These are phyloP conservation scores for Hypomontagnella monticulosa DNA, from an alignment of 495 filamentous ascomycete genomes.

Conservation along the genomic window DNA sequence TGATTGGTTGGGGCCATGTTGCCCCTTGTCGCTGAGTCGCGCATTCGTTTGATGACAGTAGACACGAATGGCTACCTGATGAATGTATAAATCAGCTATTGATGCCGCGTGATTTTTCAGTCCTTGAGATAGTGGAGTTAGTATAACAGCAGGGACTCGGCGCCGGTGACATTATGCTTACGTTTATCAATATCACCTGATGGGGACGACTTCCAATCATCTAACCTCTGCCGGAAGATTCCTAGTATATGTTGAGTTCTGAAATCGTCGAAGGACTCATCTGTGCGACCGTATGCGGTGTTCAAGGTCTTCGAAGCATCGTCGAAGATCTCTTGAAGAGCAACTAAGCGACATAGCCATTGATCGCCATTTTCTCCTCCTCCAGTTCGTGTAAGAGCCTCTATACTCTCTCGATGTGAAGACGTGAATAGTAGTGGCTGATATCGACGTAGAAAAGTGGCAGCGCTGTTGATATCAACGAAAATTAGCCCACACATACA, in stretches of 20 bases:
- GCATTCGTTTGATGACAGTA: conserved; percentile 13
- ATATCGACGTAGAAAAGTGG: conserved; percentile 32
- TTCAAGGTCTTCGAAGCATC: conserved; percentile 35
- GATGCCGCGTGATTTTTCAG: conserved; percentile 15
- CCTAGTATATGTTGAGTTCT: conserved; percentile 32
- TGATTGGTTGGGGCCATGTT: neutral
- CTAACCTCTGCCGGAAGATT: conserved; percentile 27
- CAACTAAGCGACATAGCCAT: conserved; percentile 32
- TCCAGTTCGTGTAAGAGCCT: conserved; percentile 14
- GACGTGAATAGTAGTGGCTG: conserved; percentile 25
- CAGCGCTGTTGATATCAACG: conserved; percentile 1
- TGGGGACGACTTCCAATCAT: conserved; percentile 25
- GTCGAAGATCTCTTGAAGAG: conserved; percentile 34
- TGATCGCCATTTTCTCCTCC: conserved; percentile 7
- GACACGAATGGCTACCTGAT: conserved; percentile 26
- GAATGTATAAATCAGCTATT: conserved; percentile 35
- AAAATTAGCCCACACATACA: neutral
- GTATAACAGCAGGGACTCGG: neutral
- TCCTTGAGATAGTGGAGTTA: conserved; percentile 11
- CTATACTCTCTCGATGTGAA: conserved; percentile 13
- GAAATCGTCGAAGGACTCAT: conserved; percentile 34
- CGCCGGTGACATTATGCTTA: neutral
- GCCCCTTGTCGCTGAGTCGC: conserved; percentile 6
- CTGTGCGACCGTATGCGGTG: neutral
- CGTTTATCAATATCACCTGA: conserved; percentile 20